Conservation (phyloP, 2,329 filamentous ascomycete genomes). For the Fusarium tjaetaba region DNA sequence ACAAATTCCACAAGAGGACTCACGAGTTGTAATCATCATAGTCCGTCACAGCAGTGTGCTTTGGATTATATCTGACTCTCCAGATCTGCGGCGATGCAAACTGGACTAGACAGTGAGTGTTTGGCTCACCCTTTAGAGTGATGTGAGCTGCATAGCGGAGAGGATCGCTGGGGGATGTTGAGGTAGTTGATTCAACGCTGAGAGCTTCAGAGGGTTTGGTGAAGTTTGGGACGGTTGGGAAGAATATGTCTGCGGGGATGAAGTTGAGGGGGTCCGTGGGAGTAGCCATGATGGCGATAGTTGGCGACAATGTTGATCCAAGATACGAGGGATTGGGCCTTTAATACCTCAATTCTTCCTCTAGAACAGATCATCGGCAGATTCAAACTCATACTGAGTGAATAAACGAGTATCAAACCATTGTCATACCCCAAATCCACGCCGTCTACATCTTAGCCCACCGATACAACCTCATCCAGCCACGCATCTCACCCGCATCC, state of each 20-base stretch:
- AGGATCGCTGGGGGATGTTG: background rate
- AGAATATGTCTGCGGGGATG: background rate
- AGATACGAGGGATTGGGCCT: too few species aligned
- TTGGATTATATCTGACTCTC: conserved; percentile 1
- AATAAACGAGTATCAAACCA: background rate
- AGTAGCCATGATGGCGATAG: background rate
- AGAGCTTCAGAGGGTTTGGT: background rate
- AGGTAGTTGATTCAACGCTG: background rate
- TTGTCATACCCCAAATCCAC: background rate
- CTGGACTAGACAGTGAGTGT: background rate
- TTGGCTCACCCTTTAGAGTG: background rate
- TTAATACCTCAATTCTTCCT: background rate
- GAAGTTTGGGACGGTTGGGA: background rate
- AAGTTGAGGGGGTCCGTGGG: background rate
- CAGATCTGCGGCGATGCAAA: background rate
- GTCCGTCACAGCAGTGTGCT: background rate
- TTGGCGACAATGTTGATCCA: too few species aligned
- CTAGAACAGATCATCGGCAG: too few species aligned
- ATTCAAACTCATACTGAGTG: background rate
- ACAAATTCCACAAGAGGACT: accelerated
- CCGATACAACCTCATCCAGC: background rate
- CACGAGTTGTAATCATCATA: background rate
- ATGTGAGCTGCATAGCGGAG: background rate
- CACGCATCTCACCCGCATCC: background rate
- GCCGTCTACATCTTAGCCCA: background rate